Evolutionary conservation across 2,329 filamentous ascomycete genomes (phyloP).

Genomic region (Microdochium bolleyi): DNA sequence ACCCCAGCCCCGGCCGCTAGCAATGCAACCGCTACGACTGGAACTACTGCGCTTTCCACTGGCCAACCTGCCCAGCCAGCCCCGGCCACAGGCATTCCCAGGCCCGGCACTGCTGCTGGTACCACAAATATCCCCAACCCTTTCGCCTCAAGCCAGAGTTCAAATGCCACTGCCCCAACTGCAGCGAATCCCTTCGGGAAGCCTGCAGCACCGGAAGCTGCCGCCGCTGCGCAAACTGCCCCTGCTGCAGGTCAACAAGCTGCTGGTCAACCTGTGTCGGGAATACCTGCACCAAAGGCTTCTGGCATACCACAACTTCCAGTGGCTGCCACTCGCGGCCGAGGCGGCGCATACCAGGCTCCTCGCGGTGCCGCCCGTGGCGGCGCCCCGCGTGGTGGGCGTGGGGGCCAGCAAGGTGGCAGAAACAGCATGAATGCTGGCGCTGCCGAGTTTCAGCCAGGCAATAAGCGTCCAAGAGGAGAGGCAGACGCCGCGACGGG

Average conservation of each 20-base stretch:
- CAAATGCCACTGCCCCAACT: conserved; percentile 2
- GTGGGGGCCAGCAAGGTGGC: conserved; percentile 22
- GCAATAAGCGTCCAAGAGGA: conserved; percentile 46
- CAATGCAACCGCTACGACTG: conserved; percentile 1
- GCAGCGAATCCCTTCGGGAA: conserved; percentile 12
- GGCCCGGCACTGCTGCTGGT: conserved; percentile 4
- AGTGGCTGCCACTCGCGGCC: conserved; percentile 12
- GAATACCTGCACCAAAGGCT: conserved; percentile 16
- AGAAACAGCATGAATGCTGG: conserved; percentile 36
- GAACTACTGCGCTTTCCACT: conserved; percentile 18
- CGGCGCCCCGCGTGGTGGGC: conserved; percentile 28
- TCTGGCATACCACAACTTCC: conserved; percentile 2
- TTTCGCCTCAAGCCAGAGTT: not conserved
- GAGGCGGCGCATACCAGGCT: conserved; percentile 15
- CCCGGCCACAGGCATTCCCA: conserved; percentile 7
- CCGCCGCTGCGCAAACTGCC: conserved; percentile 4
- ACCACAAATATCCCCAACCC: not conserved
- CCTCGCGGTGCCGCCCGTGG: conserved; percentile 25
- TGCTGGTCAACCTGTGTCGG: conserved; percentile 9
- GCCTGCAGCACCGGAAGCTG: conserved; percentile 1
- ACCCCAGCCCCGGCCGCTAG: not conserved
- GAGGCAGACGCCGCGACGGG: conserved; percentile 27
- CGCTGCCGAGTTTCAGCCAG: conserved; percentile 45
- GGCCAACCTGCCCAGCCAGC: conserved; percentile 13
- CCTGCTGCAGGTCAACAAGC: conserved; percentile 7